Conservation (phyloP, 805 yeast genomes). For the Saccharomyces paradoxus region DNA sequence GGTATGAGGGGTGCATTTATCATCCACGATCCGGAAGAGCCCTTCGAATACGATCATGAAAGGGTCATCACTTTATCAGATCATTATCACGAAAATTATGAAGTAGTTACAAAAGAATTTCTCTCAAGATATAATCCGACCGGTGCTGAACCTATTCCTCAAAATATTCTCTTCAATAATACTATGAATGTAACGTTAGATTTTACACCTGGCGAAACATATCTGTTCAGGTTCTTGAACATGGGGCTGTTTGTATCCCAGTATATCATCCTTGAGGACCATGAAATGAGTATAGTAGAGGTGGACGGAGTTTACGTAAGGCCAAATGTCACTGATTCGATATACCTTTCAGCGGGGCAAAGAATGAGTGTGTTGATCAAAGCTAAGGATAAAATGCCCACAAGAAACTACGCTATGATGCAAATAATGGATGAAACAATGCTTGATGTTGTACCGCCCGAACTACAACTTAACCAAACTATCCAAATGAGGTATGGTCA, state of each 20-base stretch:
- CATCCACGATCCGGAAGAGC: conserved; percentile 48
- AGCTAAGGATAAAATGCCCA: conserved; percentile 37
- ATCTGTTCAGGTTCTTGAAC: conserved; percentile 56
- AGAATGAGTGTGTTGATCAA: conserved; percentile 62
- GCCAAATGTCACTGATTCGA: conserved; percentile 45
- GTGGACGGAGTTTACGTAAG: conserved; percentile 65
- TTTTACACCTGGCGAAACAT: conserved; percentile 54
- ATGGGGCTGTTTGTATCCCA: conserved; percentile 71
- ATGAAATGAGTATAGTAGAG: conserved; percentile 62
- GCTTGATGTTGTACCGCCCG: conserved; percentile 62
- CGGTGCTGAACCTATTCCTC: conserved; percentile 79
- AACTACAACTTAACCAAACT: conserved; percentile 46
- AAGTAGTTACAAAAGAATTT: conserved; percentile 40
- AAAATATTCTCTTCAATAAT: conserved; percentile 57
- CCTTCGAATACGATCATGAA: conserved; percentile 59
- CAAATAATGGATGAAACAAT: conserved; percentile 54
- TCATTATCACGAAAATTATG: conserved; percentile 51
- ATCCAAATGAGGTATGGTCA: conserved; percentile 48
- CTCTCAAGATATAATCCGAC: conserved; percentile 66
- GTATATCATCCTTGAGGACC: conserved; percentile 59
- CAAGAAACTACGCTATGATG: conserved; percentile 51
- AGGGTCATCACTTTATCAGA: conserved; percentile 50
- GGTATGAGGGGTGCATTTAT: conserved; percentile 66
- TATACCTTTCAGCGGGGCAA: conserved; percentile 74
- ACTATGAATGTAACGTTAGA: conserved; percentile 46